Evolutionary conservation across 2,329 filamentous ascomycete genomes (phyloP), one percentile per base, ranked within the genome.

Genomic region (Celoporthe dispersa): DNA sequence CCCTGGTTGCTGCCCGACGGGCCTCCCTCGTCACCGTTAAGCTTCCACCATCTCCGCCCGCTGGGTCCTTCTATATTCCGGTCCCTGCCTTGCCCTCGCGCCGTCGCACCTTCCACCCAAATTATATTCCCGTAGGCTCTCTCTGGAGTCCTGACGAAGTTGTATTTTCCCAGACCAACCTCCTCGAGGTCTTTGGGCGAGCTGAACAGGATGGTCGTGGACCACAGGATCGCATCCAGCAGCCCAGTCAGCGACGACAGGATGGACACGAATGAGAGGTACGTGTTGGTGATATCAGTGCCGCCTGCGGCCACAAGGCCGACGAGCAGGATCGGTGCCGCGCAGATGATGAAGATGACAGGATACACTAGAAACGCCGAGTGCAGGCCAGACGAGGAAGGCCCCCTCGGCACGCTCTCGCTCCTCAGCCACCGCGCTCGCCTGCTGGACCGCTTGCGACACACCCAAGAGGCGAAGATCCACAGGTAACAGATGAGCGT

Each of bases 321-420:
- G 16, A 89, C 88, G 0, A 87, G 83, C 6, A 90, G 89, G 0
- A 93, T 82, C 0, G 91, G 91, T 0, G 89, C 82, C 0, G 90
- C 92, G 76, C 90, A 91, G n/a, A 90, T 74, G 8, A 91, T 84
- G 76, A 92, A 92, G 72, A 92, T 89, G 73, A 90, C 75, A 0
- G 91, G 91, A 71, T 93, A 93, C 7, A 91, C 82, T 33, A 91
- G 87, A 72, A 92, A 88, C 7, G 87, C 83, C 8, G 84, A 83
- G 71, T 86, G 84, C 68, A 80, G 80, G 1, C 78, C 76, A 1
- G 76, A 78, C 1, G 57, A 22, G 8, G 31, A 41, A 0, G 74
- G 73, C 19, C 75, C 74, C 41, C 78, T 69, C 2, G 73, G 75
- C 71, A 75, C 77, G 71, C 64, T 63, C 33, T 68, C 63, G 33